phyloP scores from a whole-genome alignment of 1,284 basidiomycete genomes.

The Moniliella sp. region DNA sequence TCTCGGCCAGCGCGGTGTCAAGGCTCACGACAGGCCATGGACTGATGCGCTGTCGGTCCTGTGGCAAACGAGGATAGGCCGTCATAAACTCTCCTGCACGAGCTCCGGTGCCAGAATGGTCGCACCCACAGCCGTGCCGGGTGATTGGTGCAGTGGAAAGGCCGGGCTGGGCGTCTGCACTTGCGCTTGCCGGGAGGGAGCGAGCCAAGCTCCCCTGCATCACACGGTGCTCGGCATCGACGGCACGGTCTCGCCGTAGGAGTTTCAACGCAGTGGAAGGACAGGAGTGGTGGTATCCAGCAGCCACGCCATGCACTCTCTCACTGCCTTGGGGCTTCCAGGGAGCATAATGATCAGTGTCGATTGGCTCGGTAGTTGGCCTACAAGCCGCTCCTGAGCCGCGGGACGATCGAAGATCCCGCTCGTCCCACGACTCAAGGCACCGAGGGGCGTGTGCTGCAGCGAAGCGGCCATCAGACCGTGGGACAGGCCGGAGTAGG shows the following conservation, averaged over 20 bases:
- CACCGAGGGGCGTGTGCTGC: constrained; percentile 53
- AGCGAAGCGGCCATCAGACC: constrained; percentile 50
- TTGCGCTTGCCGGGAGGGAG: not conserved
- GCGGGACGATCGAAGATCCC: constrained; percentile 48
- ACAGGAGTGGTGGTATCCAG: constrained; percentile 37
- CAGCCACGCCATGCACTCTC: constrained; percentile 50
- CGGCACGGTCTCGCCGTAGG: too few species aligned
- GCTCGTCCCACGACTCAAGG: constrained; percentile 56
- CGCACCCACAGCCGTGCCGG: constrained; percentile 1
- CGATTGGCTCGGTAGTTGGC: constrained; percentile 33
- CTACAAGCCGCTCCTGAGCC: constrained; percentile 50
- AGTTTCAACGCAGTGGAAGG: constrained; percentile 51
- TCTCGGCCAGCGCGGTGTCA: constrained; percentile 44
- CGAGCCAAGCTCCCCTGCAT: constrained; percentile 4
- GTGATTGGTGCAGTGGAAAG: not conserved
- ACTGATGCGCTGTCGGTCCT: constrained; percentile 37
- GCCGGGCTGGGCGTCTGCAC: constrained; percentile 2
- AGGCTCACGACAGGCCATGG: constrained; percentile 54
- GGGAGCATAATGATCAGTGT: constrained; percentile 58
- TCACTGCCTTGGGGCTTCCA: constrained; percentile 61
- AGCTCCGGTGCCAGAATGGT: constrained; percentile 35
- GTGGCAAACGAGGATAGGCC: constrained; percentile 41
- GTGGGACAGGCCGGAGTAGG: constrained; percentile 54
- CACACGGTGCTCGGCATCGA: too few species aligned
- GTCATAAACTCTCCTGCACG: constrained; percentile 39